These are phyloP conservation scores for Mortierella sp. DNA, from an alignment of 371 early-diverging fungal species.

Conservation along the genomic window DNA sequence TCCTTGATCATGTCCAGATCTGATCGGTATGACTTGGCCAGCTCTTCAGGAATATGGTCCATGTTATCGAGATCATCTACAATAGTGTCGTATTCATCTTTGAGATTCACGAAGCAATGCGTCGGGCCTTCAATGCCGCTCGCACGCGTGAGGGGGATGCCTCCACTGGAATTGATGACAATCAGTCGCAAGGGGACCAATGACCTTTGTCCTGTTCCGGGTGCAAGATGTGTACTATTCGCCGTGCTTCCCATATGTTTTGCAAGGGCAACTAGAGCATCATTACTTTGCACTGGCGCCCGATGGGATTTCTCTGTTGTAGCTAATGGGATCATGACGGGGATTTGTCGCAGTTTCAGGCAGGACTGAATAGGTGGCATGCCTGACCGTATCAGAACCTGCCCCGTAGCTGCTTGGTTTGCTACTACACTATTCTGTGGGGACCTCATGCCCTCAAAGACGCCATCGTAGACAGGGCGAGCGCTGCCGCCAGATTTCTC, in stretches of 20 bases:
- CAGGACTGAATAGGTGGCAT: constrained; percentile 38
- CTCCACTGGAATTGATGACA: constrained; percentile 67
- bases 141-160: constrained; percentile 61
- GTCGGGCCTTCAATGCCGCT: constrained; percentile 59
- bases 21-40: constrained; percentile 59
- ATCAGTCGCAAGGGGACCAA: constrained; percentile 61
- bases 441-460: constrained; percentile 57
- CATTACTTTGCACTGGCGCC: constrained; percentile 46
- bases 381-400: constrained; percentile 50
- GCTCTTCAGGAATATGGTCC: constrained; percentile 56
- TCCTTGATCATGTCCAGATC: constrained; percentile 68
- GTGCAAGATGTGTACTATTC: background rate
- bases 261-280: constrained; percentile 60
- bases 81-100: constrained; percentile 67
- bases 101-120: constrained; percentile 75
- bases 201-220: constrained; percentile 8
- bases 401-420: constrained; percentile 15
- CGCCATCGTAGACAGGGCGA: constrained; percentile 68
- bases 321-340: constrained; percentile 62
- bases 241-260: constrained; percentile 52
- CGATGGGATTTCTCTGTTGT: constrained; percentile 39
- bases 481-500: constrained; percentile 85
- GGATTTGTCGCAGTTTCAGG: constrained; percentile 59
- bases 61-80: constrained; percentile 59
- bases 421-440: background rate